Evolutionary conservation across 2,329 filamentous ascomycete genomes (phyloP).

Genomic region (Myrmaecium sp.): DNA sequence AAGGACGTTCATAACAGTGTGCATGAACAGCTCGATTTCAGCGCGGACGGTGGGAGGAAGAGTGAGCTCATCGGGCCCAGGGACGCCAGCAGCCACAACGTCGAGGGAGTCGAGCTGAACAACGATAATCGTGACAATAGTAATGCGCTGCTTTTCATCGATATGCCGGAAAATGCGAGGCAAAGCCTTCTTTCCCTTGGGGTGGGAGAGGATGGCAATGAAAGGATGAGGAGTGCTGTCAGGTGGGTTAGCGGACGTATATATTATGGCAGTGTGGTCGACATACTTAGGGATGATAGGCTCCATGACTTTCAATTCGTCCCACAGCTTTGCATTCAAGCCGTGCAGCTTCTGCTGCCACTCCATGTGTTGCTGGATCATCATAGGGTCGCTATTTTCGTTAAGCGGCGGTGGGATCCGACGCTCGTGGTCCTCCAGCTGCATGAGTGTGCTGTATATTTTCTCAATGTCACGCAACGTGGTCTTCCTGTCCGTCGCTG

Average conservation of each 20-base stretch:
- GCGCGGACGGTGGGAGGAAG: conserved; percentile 59
- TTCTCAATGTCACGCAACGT: conserved; percentile 75
- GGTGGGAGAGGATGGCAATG: conserved; percentile 84
- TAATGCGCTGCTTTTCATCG: conserved; percentile 80
- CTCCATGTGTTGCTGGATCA: conserved; percentile 57
- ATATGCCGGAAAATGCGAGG: conserved; percentile 90
- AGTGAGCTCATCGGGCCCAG: conserved; percentile 53
- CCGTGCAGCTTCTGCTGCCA: conserved; percentile 56
- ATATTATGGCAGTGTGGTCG: not conserved
- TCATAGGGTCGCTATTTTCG: conserved; percentile 47
- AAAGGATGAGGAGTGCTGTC: conserved; percentile 68
- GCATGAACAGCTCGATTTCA: conserved; percentile 79
- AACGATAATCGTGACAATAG: conserved; percentile 87
- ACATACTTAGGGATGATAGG: conserved; percentile 49
- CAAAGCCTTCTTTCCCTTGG: conserved; percentile 92
- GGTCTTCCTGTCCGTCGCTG: conserved; percentile 63
- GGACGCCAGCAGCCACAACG: conserved; percentile 67
- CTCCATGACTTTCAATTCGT: conserved; percentile 78
- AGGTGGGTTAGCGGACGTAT: not conserved
- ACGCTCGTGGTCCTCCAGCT: conserved; percentile 83
- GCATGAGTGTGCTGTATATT: conserved; percentile 78
- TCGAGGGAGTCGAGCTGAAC: conserved; percentile 85
- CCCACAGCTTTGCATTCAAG: conserved; percentile 73
- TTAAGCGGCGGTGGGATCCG: conserved; percentile 53
- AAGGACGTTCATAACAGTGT: conserved; percentile 75